Evolutionary conservation across 331 rosid genomes (phyloP), one percentile per base, ranked within the genome.

Genomic region (Dryas integrifolia): DNA sequence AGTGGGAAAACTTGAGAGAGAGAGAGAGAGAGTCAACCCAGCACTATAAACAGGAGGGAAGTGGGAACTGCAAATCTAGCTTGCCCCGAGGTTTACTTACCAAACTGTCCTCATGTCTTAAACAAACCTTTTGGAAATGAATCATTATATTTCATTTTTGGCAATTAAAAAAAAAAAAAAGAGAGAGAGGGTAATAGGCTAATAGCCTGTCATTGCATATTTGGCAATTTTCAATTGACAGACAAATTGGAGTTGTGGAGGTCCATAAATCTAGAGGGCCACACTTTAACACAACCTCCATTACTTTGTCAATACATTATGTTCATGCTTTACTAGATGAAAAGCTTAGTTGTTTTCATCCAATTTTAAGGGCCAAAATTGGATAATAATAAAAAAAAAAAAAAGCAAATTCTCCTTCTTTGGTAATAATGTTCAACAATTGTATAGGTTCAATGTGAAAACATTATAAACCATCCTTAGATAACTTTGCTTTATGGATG

Each of bases 11-110:
- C 69, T 26, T 24, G 53, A 39, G 60, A 76, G 64, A 49, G 39
- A 39, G 77, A 76, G 67, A 7, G 69, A 58, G 71, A 56, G 79
- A 72, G 87, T 80, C 89, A 83, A 86, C 82, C 70, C 82, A 83
- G 8, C 26, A 44, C 55, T 8, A 5, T 10, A 57, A 46, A 72
- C 62, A 58, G 74, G 75, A 72, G 76, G 79, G 72, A 68, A 30
- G 35, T 1, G 35, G 35, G 35, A 62, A 82, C 78, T 72, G 87
- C 80, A 82, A 85, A 85, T 85, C 87, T 73, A 72, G 87, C 76
- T 73, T 74, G 56, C 74, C 58, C 56, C 48, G 68, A 76, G 72
- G 81, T 68, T 47, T 67, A 80, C 85, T 82, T 73, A 76, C 84
- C 79, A 80, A 76, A 86, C 77, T 84, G 80, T 72, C 86, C 84